Evolutionary conservation across 1,139 yeast genomes (phyloP).

Genomic region (Yamadazyma jaroonii): DNA sequence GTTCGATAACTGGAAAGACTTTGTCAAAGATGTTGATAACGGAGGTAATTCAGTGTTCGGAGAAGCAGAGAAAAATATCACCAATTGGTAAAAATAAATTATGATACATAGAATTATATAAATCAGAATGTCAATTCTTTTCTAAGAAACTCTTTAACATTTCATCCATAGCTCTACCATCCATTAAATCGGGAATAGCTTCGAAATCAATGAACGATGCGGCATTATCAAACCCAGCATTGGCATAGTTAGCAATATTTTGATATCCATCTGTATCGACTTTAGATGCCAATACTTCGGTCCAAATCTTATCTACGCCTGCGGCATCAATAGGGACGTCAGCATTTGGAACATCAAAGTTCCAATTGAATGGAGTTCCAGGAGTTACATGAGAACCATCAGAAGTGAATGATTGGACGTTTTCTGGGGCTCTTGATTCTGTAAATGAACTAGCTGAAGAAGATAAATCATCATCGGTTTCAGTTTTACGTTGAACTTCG

Average conservation of each 20-base stretch:
- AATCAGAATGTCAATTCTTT: neutral
- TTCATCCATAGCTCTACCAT: constrained; percentile 3
- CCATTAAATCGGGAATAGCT: neutral
- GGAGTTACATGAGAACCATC: neutral
- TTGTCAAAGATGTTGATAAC: constrained; percentile 35
- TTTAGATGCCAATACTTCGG: constrained; percentile 6
- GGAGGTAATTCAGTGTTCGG: constrained; percentile 83
- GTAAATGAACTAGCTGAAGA: neutral
- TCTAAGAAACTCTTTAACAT: constrained; percentile 8
- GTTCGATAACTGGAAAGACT: constrained; percentile 51
- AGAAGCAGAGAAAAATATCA: constrained; percentile 84
- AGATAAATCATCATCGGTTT: neutral
- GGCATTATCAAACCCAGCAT: constrained; percentile 6
- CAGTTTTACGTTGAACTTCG: neutral
- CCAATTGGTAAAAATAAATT: constrained; percentile 63
- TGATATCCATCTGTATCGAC: constrained; percentile 2
- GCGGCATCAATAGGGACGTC: neutral
- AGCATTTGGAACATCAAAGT: neutral
- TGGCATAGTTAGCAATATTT: constrained; percentile 8
- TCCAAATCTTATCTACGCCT: constrained; percentile 10
- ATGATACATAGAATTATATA: neutral
- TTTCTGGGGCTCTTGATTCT: neutral
- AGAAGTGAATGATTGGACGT: neutral
- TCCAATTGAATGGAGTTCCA: neutral
- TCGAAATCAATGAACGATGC: neutral